phyloP scores from a whole-genome alignment of 768 basidiomycete species.

The Pluteus cervinus region DNA sequence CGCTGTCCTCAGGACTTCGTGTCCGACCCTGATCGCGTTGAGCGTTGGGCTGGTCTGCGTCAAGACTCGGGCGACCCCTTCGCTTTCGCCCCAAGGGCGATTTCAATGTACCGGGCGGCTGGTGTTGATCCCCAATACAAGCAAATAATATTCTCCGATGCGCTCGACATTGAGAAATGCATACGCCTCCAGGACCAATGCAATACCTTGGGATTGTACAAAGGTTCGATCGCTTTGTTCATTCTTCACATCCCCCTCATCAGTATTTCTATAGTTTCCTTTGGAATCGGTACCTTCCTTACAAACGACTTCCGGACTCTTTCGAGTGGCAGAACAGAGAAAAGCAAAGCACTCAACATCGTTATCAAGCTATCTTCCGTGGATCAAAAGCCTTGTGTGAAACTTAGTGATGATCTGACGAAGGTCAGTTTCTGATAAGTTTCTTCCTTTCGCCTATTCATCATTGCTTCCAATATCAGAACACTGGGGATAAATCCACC shows the following conservation, averaged over 20 bases:
- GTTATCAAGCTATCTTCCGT: constrained; percentile 88
- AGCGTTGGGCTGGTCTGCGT: constrained; percentile 75
- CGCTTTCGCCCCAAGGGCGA: constrained; percentile 69
- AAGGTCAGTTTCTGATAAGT: constrained; percentile 41
- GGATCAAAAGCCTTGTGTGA: constrained; percentile 72
- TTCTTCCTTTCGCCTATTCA: not conserved
- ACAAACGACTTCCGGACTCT: constrained; percentile 78
- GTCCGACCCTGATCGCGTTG: constrained; percentile 50
- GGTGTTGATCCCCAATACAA: constrained; percentile 65
- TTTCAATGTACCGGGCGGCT: constrained; percentile 62
- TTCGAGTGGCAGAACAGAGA: constrained; percentile 35
- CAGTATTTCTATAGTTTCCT: constrained; percentile 49
- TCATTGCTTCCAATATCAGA: constrained; percentile 30
- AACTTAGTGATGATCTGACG: constrained; percentile 87
- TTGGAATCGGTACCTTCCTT: constrained; percentile 90
- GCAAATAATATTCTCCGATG: constrained; percentile 80
- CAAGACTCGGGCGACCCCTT: constrained; percentile 95
- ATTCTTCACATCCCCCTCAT: constrained; percentile 4
- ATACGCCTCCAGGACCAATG: constrained; percentile 66
- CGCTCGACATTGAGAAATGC: constrained; percentile 65
- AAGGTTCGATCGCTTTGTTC: constrained; percentile 28
- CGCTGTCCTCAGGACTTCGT: constrained; percentile 44
- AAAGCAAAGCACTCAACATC: constrained; percentile 85
- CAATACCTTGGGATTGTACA: constrained; percentile 62
- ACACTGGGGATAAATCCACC: constrained; percentile 59